Base-by-base conservation (phyloP, 1,284 basidiomycete species). In the Moesziomyces sp. region DNA sequence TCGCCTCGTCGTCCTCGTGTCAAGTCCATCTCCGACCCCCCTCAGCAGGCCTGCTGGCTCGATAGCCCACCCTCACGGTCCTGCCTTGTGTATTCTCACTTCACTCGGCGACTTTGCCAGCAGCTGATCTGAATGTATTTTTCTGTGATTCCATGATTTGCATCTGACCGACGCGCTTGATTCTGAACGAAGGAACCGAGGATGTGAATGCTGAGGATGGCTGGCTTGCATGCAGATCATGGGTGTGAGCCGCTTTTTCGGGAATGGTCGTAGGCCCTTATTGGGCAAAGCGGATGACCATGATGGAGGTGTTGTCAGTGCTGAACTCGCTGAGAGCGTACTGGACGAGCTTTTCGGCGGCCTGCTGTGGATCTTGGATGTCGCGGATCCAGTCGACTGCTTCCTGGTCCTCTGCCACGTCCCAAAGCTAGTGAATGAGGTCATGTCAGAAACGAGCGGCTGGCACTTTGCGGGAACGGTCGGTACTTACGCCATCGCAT, bases 371-470 rank as follows among this genome's bases (percentile, higher is more conserved):
- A 81, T 97, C 92, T 38, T 87, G 84, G 21, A 91, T 87, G 30
- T 89, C 86, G 48, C 90, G 89, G 56, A 97, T 89, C 51, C 97
- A 88, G 60, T 98, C 92, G 40, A 97, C 91, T 0, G 95, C 96
- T 51, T 89, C 89, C 85, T 99, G 94, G 85, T 99, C 97, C 56
- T 90, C 90, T 52, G 91, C 89, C 10, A 99, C 93, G 84, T 99
- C 97, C 97, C 97, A 99, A 0, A 99, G 88, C 95, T 98, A 40
- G 80, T n/a, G 53, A 49, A 30, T 53, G 44, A 28, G 40, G 30
- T 62, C 43, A 38, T 3, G 19, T 11, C n/a, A 46, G 38, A 7
- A 44, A 42, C 35, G 46, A 51, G 42, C 18, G 8, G 19, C 3
- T 21, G n/a, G 23, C n/a, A 48, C 13, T 44, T 8, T 19, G 14